These are phyloP conservation scores for Clarireedia homoeocarpa DNA, from an alignment of 2,329 filamentous ascomycete species.

Conservation along the genomic window DNA sequence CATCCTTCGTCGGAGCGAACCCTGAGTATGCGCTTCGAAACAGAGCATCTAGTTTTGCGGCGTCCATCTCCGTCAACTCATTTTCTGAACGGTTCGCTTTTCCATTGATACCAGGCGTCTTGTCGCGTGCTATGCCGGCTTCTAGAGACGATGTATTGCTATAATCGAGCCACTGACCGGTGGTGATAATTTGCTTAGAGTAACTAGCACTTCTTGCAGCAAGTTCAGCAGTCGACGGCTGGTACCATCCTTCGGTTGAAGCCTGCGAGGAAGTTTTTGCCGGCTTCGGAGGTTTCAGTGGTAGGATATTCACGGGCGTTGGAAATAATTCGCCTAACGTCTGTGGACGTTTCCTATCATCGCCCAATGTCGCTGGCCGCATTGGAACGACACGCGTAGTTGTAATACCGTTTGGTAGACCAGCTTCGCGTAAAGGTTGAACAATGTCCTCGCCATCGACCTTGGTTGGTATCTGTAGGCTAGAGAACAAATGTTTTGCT, in stretches of 20 bases:
- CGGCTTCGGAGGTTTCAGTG: slow-evolving; percentile 63
- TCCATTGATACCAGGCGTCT: slow-evolving; percentile 60
- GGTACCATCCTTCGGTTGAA: slow-evolving; percentile 40
- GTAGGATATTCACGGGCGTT: slow-evolving; percentile 55
- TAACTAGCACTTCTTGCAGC: slow-evolving; percentile 44
- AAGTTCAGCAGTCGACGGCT: slow-evolving; percentile 27
- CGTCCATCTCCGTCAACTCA: slow-evolving; percentile 46
- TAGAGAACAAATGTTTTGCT: slow-evolving; percentile 77
- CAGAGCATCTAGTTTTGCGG: slow-evolving; percentile 63
- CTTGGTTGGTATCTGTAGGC: slow-evolving; percentile 52
- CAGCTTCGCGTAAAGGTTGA: slow-evolving; percentile 51
- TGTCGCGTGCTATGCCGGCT: slow-evolving; percentile 56
- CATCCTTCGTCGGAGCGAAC: slow-evolving; percentile 70
- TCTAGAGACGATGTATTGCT: slow-evolving; percentile 52
- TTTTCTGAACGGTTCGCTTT: slow-evolving; percentile 39
- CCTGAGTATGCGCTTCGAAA: slow-evolving; percentile 73
- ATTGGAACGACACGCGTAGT: slow-evolving; percentile 57
- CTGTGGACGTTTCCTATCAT: slow-evolving; percentile 46
- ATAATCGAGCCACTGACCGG: slow-evolving; percentile 65
- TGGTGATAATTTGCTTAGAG: slow-evolving; percentile 55
- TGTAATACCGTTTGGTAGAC: slow-evolving; percentile 67
- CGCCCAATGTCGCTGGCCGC: slow-evolving; percentile 31
- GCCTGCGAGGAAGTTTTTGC: slow-evolving; percentile 59
- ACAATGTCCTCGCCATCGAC: slow-evolving; percentile 29
- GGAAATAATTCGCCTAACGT: slow-evolving; percentile 70